Evolutionary conservation across 768 basidiomycete species (phyloP).

Genomic region (Podaxis carcinomalis): DNA sequence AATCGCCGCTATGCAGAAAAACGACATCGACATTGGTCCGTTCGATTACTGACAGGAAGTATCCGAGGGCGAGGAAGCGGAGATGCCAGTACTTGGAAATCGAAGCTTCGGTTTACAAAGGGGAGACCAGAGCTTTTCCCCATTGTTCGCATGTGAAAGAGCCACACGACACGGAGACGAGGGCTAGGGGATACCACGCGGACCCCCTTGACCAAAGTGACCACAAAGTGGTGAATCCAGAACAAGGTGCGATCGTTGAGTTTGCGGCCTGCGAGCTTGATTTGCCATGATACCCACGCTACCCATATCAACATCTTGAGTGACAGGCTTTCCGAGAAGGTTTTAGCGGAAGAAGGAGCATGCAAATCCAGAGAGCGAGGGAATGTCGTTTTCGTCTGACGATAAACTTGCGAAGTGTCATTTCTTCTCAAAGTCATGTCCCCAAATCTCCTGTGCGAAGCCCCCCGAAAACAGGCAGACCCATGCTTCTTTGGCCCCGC

Average conservation of each 20-base stretch:
- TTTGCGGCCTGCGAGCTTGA: neutral
- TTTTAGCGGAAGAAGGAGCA: slow-evolving; percentile 8
- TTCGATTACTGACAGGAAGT: slow-evolving; percentile 1
- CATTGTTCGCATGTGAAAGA: neutral
- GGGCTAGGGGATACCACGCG: neutral
- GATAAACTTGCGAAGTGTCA: slow-evolving; percentile 1
- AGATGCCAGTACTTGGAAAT: neutral
- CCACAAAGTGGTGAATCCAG: slow-evolving; percentile 5
- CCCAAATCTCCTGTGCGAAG: neutral
- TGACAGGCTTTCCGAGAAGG: slow-evolving; percentile 12
- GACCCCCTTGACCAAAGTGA: neutral
- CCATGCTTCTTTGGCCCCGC: neutral
- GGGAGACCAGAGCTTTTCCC: slow-evolving; percentile 5
- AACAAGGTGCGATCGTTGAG: slow-evolving; percentile 4
- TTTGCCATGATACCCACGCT: slow-evolving; percentile 5
- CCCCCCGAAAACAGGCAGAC: neutral
- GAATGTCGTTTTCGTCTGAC: slow-evolving; percentile 10
- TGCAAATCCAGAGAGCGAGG: slow-evolving; percentile 7
- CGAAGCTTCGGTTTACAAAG: neutral
- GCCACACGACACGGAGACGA: neutral
- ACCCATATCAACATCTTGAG: slow-evolving; percentile 8
- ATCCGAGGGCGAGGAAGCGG: slow-evolving; percentile 4
- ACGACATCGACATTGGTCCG: slow-evolving; percentile 3
- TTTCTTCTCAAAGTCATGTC: slow-evolving; percentile 3
- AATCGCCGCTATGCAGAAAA: slow-evolving; percentile 4